These are phyloP conservation scores for Cetradonia linearis DNA, from an alignment of 495 filamentous ascomycete species.

Conservation along the genomic window DNA sequence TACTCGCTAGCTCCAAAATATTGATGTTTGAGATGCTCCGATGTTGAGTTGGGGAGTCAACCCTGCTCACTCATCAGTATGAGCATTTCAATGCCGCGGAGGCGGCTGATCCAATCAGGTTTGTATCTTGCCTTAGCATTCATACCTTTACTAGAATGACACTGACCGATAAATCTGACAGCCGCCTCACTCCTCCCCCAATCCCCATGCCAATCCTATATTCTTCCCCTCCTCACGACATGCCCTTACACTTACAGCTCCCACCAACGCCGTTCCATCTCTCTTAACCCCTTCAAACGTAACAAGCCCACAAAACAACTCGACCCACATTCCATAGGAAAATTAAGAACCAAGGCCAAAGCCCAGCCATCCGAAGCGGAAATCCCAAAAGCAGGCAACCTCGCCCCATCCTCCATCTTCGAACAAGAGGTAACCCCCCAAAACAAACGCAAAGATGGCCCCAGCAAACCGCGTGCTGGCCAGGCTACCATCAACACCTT, in stretches of 20 bases:
- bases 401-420: constrained; percentile 50
- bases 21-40: not conserved
- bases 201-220: constrained; percentile 4
- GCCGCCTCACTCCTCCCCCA: constrained; percentile 26
- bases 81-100: constrained; percentile 10
- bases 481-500: not conserved
- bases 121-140: not conserved
- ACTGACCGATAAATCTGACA: constrained; percentile 1
- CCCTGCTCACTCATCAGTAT: not conserved
- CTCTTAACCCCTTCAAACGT: constrained; percentile 27
- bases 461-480: constrained; percentile 15
- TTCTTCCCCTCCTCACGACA: constrained; percentile 8
- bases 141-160: not conserved
- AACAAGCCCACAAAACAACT: constrained; percentile 27
- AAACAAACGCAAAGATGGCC: not conserved
- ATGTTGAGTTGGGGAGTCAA: not conserved
- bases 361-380: constrained; percentile 17
- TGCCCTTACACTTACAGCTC: constrained; percentile 12
- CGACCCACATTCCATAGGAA: constrained; percentile 14
- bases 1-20: not conserved
- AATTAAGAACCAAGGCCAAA: constrained; percentile 9
- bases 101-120: constrained; percentile 10
- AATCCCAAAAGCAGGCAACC: constrained; percentile 27
- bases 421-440: constrained; percentile 21
- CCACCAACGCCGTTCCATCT: not conserved